A percentile compares a stretch with the other conserved stretches of the same genome.
These are phyloP conservation scores for Cystoisospora suis DNA, from an alignment of 169 alveolate species.

Conservation along the genomic window DNA sequence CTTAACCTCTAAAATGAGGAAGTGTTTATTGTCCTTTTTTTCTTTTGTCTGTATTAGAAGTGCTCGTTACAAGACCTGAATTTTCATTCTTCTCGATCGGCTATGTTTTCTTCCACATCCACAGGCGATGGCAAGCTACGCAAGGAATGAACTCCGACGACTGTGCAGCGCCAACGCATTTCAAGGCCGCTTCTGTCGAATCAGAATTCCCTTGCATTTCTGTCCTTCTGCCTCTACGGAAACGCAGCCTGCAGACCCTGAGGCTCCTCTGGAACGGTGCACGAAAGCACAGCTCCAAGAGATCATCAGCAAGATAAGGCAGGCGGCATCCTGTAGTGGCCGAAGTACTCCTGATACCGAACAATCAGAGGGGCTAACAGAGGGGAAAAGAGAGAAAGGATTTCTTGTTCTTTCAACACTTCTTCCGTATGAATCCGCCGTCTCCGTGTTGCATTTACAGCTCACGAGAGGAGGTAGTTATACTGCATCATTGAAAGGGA, in stretches of 20 bases:
- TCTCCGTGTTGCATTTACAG: slow-evolving; percentile 68
- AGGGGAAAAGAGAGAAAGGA: background rate
- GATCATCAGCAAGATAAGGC: background rate
- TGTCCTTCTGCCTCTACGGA: background rate
- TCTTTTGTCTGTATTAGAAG: no score
- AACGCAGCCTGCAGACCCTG: background rate
- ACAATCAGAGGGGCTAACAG: slow-evolving; percentile 30
- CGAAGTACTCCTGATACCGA: background rate
- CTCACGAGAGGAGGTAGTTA: slow-evolving; percentile 46
- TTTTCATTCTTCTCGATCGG: no score
- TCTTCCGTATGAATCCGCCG: slow-evolving; percentile 68
- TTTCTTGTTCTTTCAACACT: slow-evolving; percentile 67
- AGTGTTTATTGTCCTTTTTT: no score
- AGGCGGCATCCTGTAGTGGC: background rate
- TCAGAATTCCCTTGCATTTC: slow-evolving; percentile 53
- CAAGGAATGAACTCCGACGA: slow-evolving; percentile 1
- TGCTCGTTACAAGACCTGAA: no score
- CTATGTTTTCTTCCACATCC: no score
- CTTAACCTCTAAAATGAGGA: no score
- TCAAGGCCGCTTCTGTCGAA: slow-evolving; percentile 61
- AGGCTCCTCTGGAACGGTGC: background rate
- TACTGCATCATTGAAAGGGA: slow-evolving; percentile 64
- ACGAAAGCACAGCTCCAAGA: background rate
- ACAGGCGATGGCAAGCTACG: background rate
- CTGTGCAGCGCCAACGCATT: slow-evolving; percentile 36